Conservation (phyloP, 352 stramenopile genomes). For the Halophytophthora polymorphica region DNA sequence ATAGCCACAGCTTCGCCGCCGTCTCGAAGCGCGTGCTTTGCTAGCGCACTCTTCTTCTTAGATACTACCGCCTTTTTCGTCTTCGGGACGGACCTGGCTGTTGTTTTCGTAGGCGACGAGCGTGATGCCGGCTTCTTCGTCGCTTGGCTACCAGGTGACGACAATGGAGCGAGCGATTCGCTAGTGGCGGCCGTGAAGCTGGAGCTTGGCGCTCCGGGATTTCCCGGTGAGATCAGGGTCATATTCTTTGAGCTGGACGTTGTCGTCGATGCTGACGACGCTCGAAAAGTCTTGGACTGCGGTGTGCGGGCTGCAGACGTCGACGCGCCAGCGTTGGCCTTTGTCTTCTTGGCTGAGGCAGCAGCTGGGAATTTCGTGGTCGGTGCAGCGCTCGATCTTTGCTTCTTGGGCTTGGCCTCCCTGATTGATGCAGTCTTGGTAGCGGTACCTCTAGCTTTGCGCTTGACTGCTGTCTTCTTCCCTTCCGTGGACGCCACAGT, state of each 20-base stretch:
- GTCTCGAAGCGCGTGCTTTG: not conserved
- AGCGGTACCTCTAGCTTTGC: not conserved
- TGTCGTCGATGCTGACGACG: too few species aligned
- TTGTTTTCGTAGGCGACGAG: too few species aligned
- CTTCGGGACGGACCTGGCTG: too few species aligned
- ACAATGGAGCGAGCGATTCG: too few species aligned
- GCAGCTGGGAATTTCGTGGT: too few species aligned
- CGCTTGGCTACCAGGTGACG: too few species aligned
- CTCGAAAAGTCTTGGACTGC: not conserved
- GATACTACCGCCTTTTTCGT: constrained; percentile 7
- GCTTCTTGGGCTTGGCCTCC: not conserved
- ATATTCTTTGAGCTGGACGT: too few species aligned
- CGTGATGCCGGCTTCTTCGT: too few species aligned
- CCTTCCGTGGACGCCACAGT: constrained; percentile 4
- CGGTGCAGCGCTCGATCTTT: not conserved
- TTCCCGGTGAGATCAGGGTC: too few species aligned
- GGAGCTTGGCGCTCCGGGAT: too few species aligned
- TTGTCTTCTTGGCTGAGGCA: constrained; percentile 1
- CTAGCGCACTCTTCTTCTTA: constrained; percentile 7
- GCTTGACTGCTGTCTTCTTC: constrained; percentile 12
- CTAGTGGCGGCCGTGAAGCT: too few species aligned
- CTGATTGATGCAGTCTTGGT: not conserved
- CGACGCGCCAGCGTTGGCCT: not conserved
- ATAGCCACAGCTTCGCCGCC: not conserved
- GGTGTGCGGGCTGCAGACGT: not conserved